Percentiles rank a stretch among this genome's conserved stretches.
Evolutionary conservation across 371 early-diverging fungal species (phyloP).

Genomic region (Entomophthora muscae): DNA sequence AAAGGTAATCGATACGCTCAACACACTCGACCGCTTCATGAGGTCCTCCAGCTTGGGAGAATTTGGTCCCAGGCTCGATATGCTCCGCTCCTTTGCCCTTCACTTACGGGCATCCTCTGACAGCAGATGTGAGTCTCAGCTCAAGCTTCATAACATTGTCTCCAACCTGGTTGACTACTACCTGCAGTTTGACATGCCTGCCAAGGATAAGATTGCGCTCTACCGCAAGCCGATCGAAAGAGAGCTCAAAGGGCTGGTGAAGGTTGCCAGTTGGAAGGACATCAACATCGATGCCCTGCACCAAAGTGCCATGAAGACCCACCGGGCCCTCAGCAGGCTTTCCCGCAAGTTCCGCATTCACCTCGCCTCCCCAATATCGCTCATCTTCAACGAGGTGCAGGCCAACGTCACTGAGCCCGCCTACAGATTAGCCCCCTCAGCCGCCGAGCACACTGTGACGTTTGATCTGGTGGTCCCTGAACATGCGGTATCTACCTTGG

Average conservation of each 20-base stretch:
- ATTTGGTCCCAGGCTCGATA: slow-evolving; percentile 52
- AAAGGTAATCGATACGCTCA: slow-evolving; percentile 13
- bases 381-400: slow-evolving; percentile 15
- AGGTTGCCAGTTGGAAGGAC: slow-evolving; percentile 93
- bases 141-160: slow-evolving; percentile 16
- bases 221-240: slow-evolving; percentile 60
- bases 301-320: slow-evolving; percentile 78
- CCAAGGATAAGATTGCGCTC: slow-evolving; percentile 29
- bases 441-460: not conserved
- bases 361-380: slow-evolving; percentile 32
- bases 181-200: slow-evolving; percentile 39
- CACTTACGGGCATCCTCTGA: slow-evolving; percentile 23
- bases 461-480: not conserved
- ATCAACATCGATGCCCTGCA: slow-evolving; percentile 85
- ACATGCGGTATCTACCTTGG: not conserved
- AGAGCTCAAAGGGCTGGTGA: slow-evolving; percentile 81
- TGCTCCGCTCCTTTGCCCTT: slow-evolving; percentile 50
- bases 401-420: slow-evolving; percentile 15
- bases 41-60: slow-evolving; percentile 68
- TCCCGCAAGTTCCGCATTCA: slow-evolving; percentile 70
- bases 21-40: slow-evolving; percentile 34
- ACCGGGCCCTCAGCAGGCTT: slow-evolving; percentile 75
- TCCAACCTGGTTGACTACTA: slow-evolving; percentile 55
- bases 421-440: not conserved
- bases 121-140: slow-evolving; percentile 7